Base-by-base conservation (phyloP, 441 rosid genomes). In the Oxalis stricta region DNA sequence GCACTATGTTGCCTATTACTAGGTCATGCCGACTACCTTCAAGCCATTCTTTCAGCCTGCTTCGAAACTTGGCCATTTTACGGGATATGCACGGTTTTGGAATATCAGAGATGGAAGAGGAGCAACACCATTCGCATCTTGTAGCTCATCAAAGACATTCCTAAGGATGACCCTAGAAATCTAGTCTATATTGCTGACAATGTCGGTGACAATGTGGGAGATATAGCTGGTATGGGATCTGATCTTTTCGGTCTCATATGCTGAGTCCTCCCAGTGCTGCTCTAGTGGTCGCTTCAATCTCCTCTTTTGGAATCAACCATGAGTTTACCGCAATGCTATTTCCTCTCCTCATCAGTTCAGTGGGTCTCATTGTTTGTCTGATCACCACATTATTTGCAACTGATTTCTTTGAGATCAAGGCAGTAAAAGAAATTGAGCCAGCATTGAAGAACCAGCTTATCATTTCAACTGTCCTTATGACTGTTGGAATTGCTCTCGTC, bases 151-250 rank as follows among this genome's bases (percentile, higher is more conserved):
- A n/a, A n/a, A n/a, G n/a, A n/a, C n/a, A n/a, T n/a, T n/a, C n/a
- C n/a, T n/a, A n/a, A n/a, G n/a, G n/a, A n/a, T n/a, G n/a, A n/a
- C n/a, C n/a, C n/a, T n/a, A n/a, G n/a, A n/a, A n/a, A n/a, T n/a
- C n/a, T n/a, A n/a, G n/a, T n/a, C n/a, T n/a, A n/a, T n/a, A 75
- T 66, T 45, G 83, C 83, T 5, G 83, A 75, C 57, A 79, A 79
- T 32, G 83, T 79, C 54, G 83, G 83, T 5, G 70, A 79, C 58
- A 79, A 72, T 45, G 83, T 75, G 8, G 83, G 87, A 37, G 83
- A 75, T 24, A 76, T 79, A 53, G 75, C 71, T 0, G 87, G 83
- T 5, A 79, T 72, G 82, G 87, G 82, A 22, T 70, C 72, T 23
- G 80, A 75, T 33, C 60, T 75, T 11, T 79, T 75, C 3, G 80